Base-by-base conservation (phyloP, 2,329 filamentous ascomycete species). In the Aureobasidium musti region DNA sequence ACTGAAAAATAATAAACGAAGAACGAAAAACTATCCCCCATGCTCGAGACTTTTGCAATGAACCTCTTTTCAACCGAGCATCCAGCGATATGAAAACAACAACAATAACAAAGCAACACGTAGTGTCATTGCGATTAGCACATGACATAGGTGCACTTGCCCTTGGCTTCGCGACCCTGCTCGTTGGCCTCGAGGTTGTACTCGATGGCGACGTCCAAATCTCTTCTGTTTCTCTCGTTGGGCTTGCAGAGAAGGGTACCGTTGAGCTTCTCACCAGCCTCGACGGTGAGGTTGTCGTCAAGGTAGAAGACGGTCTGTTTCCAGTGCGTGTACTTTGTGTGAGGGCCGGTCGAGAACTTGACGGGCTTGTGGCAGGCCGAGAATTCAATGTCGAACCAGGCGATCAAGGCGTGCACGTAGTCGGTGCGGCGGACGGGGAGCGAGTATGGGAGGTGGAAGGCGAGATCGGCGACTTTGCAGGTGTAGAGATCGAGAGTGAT, bases 251-350 rank as follows among this genome's bases (percentile, higher is more conserved):
- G 84, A 47, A 99, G 82, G 37, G 84, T 82, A 74, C 91, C 91
- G 68, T 82, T 80, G 68, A 99, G 84, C 74, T 86, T 84, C 83
- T 99, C 95, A 67, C 90, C 92, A 75, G 91, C 85, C 79, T 96
- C 89, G 43, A 97, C 92, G 21, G 93, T 98, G 70, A 99, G 82
- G 39, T 97, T 91, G 72, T 99, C 93, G 75, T 91, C 87, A 70
- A 99, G 84, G 82, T 99, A 99, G 82, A 99, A 98, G 69, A 99
- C 95, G 14, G 95, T 99, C 84, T 99, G 95, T 83, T 99, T 99
- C 95, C 95, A 99, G 85, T 99, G 95, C 21, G 95, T 99, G 82
- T 98, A 98, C 82, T 97, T 98, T 73, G 94, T 96, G 81, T 98
- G 95, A 33, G 95, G 95, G 26, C 95, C 95, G 21, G 95, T 99